Base-by-base conservation (phyloP, 2,329 filamentous ascomycete genomes). In the Trichophyton equinum region DNA sequence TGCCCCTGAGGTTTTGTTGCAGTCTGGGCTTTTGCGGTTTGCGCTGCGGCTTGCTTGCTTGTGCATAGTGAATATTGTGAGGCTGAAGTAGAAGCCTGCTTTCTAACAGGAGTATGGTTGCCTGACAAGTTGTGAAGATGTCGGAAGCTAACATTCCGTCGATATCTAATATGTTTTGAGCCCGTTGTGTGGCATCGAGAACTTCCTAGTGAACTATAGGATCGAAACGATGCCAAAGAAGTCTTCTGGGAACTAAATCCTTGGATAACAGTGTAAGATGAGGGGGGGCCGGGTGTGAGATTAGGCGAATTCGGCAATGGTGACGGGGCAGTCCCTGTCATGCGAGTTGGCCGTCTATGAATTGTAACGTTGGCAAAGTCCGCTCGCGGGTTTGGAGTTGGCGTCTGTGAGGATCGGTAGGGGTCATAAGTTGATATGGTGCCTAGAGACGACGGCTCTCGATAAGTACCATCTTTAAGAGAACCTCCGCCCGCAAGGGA, bases 381-480 rank as follows among this genome's bases (percentile, higher is more conserved):
- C 6, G 77, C 79, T 58, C 83, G 79, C 0, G 77, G 74, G 25
- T 76, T 66, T 60, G 73, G 62, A 58, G 81, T 74, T 22, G 78
- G 76, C 60, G 81, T 75, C 65, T 81, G 79, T 2, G 87, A 90
- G 3, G 87, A 84, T 68, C 88, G 83, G 71, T 88, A 95, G 0
- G 91, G 90, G 71, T 96, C 91, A 67, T 95, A 95, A 72, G 87
- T 94, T 64, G 82, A 76, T 70, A 82, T 66, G 68, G 78, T 70
- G 2, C 69, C 69, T 22, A 71, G 72, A 2, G 49, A 53, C 5
- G 75, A 75, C 38, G 67, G 71, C 0, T 79, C 74, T 61, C 79
- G 78, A 44, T 76, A 75, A 58, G 81, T 79, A 62, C 75, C 79
- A 62, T 78, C 75, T 57, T 77, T 76, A 0, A 73, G 75, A 55